phyloP scores from a whole-genome alignment of 306 rosid species.

The Corylus americana region DNA sequence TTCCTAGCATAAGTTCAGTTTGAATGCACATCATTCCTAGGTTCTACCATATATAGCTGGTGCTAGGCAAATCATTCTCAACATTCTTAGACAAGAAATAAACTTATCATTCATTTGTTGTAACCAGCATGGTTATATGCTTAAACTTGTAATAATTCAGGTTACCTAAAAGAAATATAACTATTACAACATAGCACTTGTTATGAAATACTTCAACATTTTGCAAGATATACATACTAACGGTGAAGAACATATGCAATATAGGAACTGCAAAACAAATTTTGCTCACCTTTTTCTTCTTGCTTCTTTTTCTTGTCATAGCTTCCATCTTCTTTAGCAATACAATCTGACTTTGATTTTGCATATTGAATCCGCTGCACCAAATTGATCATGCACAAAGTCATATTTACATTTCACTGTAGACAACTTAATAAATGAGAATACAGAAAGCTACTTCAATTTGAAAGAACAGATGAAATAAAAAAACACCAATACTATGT shows the following conservation, averaged over 20 bases:
- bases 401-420: constrained; percentile 9
- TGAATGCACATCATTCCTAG: too few relatives aligned
- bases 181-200: background rate
- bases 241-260: background rate
- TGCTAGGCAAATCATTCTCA: background rate
- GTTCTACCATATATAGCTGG: background rate
- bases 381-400: constrained; percentile 28
- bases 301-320: constrained; percentile 94
- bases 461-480: background rate
- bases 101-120: background rate
- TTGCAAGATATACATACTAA: background rate
- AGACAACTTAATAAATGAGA: constrained; percentile 9
- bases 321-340: constrained; percentile 95
- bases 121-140: background rate
- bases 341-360: constrained; percentile 89
- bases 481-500: background rate
- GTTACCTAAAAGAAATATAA: constrained; percentile 18
- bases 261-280: constrained; percentile 14
- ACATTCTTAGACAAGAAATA: background rate
- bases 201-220: background rate
- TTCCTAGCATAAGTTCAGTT: too few relatives aligned
- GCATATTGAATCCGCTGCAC: constrained; percentile 93
- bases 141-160: constrained; percentile 3
- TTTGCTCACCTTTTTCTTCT: constrained; percentile 86
- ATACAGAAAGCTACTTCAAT: constrained; percentile 12